These are phyloP conservation scores for Xylaria sp. DNA, from an alignment of 2,329 filamentous ascomycete genomes.

Conservation along the genomic window DNA sequence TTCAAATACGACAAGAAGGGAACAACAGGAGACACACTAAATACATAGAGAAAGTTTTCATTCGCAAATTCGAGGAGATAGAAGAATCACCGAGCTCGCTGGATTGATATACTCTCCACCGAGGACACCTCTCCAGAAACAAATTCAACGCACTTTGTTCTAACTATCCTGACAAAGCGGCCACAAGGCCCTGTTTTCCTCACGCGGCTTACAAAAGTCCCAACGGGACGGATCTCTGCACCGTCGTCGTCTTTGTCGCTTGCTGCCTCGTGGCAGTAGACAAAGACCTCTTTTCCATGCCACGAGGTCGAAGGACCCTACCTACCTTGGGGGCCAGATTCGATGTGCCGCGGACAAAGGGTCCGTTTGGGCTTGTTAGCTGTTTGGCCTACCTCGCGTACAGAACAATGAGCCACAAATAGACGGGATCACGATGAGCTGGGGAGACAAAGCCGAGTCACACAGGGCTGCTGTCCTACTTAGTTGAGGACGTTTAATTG, in stretches of 20 bases:
- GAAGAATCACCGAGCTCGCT: neutral
- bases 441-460: constrained; percentile 18
- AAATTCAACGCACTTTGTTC: constrained; percentile 38
- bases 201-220: neutral
- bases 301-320: neutral
- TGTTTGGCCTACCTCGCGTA: neutral
- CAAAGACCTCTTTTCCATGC: constrained; percentile 32
- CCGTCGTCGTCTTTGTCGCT: constrained; percentile 30
- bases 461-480: neutral
- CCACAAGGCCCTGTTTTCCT: neutral
- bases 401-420: constrained; percentile 1
- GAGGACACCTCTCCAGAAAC: constrained; percentile 10
- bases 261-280: neutral
- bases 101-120: neutral
- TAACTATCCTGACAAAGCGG: constrained; percentile 34
- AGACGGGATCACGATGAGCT: neutral
- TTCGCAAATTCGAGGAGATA: neutral
- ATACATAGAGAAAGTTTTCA: constrained; percentile 12
- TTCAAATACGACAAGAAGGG: constrained; percentile 24
- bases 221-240: neutral
- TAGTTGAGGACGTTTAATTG: neutral
- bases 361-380: neutral
- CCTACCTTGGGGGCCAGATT: neutral
- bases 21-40: constrained; percentile 2
- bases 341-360: constrained; percentile 21